These are phyloP conservation scores for Penicillium capsulatum DNA, from an alignment of 2,329 filamentous ascomycete genomes.

Conservation along the genomic window DNA sequence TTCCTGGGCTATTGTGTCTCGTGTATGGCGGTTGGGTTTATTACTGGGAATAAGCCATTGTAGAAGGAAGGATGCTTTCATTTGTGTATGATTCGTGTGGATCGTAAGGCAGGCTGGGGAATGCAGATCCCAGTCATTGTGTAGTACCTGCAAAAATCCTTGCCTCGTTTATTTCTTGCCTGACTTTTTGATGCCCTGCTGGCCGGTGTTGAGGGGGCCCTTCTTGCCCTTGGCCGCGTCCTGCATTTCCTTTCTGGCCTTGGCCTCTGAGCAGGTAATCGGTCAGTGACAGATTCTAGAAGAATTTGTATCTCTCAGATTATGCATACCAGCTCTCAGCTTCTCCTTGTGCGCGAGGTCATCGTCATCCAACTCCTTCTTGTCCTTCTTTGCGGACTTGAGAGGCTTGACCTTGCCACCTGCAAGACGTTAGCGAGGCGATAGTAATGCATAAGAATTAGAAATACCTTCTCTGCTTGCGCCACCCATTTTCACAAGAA, in stretches of 20 bases:
- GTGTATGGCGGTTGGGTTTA: too few relatives aligned
- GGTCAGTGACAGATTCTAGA: background rate
- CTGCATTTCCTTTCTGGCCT: constrained; percentile 80
- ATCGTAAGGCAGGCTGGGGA: constrained; percentile 16
- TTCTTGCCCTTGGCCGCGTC: constrained; percentile 73
- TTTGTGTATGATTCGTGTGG: constrained; percentile 23
- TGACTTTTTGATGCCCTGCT: constrained; percentile 94
- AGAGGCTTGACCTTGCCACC: constrained; percentile 79
- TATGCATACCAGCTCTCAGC: constrained; percentile 70
- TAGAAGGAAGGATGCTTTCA: constrained; percentile 4
- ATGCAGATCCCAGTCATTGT: background rate
- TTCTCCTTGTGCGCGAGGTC: constrained; percentile 78
- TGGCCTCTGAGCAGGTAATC: constrained; percentile 57
- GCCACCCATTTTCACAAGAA: constrained; percentile 55
- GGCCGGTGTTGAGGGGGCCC: constrained; percentile 78
- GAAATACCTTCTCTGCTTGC: constrained; percentile 59
- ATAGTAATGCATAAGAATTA: background rate
- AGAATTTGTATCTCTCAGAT: background rate
- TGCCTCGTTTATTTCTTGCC: constrained; percentile 76
- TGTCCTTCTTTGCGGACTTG: constrained; percentile 83
- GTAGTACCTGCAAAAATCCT: background rate
- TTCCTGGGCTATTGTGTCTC: background rate
- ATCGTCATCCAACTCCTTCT: constrained; percentile 80
- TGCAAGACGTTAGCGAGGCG: constrained; percentile 32
- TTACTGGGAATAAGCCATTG: too few relatives aligned